A percentile compares a stretch with the other conserved stretches of the same genome.
Conservation (phyloP, 1,139 yeast genomes). For the Yamadazyma sp. region DNA sequence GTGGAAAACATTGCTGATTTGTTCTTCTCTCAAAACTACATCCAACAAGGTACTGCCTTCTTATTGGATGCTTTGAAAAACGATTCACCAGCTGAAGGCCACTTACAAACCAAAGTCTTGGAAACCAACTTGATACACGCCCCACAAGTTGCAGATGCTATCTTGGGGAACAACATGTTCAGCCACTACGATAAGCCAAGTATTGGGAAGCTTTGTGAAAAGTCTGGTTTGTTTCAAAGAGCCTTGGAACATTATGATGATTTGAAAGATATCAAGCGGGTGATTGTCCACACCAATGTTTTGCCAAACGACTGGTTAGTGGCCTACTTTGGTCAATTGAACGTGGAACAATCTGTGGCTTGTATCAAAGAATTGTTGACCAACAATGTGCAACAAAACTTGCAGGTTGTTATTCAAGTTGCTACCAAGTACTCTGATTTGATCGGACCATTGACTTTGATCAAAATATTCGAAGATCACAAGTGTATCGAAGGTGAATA, state of each 20-base stretch:
- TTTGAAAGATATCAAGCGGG: constrained; percentile 92
- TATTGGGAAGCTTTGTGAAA: constrained; percentile 89
- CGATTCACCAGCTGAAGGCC: constrained; percentile 94
- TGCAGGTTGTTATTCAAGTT: constrained; percentile 93
- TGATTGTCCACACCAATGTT: constrained; percentile 81
- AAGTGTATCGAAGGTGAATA: constrained; percentile 91
- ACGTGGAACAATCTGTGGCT: constrained; percentile 89
- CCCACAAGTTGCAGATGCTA: constrained; percentile 99
- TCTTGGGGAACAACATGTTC: constrained; percentile 93
- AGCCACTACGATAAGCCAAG: constrained; percentile 93
- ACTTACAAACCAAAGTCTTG: constrained; percentile 88
- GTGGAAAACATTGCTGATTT: constrained; percentile 89
- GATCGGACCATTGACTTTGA: constrained; percentile 81
- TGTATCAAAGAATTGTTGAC: constrained; percentile 85
- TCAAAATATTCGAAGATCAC: constrained; percentile 90
- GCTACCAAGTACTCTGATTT: constrained; percentile 95
- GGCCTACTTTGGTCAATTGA: constrained; percentile 86
- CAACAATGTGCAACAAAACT: constrained; percentile 78
- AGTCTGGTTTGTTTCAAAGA: constrained; percentile 90
- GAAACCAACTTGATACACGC: constrained; percentile 94
- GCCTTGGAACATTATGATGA: constrained; percentile 96
- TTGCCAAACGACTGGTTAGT: constrained; percentile 95
- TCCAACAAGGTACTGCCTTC: constrained; percentile 99
- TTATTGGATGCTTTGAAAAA: constrained; percentile 92
- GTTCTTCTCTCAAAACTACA: constrained; percentile 89